These are phyloP conservation scores for Colletotrichum endophyticum DNA, from an alignment of 2,329 filamentous ascomycete genomes.

Conservation along the genomic window DNA sequence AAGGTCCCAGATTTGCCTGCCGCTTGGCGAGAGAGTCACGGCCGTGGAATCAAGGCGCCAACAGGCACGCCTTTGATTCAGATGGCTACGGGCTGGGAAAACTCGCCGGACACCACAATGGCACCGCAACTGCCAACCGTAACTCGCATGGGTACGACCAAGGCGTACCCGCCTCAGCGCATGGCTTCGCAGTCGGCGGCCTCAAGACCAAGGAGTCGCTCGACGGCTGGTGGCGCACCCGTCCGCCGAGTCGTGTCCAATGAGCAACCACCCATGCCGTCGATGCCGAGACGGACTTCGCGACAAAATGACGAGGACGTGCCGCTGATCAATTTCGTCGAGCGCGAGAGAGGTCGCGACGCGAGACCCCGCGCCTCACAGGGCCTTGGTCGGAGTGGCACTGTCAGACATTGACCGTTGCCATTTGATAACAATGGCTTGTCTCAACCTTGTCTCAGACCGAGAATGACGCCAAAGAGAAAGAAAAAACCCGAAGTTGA, in stretches of 20 bases:
- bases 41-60: constrained; percentile 48
- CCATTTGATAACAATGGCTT: not conserved
- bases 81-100: constrained; percentile 38
- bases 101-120: not conserved
- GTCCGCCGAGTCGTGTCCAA: constrained; percentile 19
- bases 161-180: constrained; percentile 18
- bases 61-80: constrained; percentile 51
- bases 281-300: constrained; percentile 14
- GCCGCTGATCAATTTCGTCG: constrained; percentile 23
- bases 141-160: constrained; percentile 11
- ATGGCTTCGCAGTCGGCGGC: constrained; percentile 18
- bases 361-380: not conserved
- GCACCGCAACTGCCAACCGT: constrained; percentile 11
- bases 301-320: constrained; percentile 21
- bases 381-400: constrained; percentile 15
- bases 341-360: constrained; percentile 14
- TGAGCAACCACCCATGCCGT: constrained; percentile 21
- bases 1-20: constrained; percentile 69
- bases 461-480: not conserved
- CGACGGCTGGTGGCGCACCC: constrained; percentile 9
- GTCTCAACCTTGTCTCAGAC: not conserved
- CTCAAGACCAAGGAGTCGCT: constrained; percentile 12
- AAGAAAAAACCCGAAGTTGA: not conserved
- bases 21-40: constrained; percentile 57
- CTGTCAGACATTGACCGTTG: constrained; percentile 10